Evolutionary conservation across 805 yeast species (phyloP), one percentile per base, ranked within the genome.

Genomic region (Torulaspora delbrueckii): DNA sequence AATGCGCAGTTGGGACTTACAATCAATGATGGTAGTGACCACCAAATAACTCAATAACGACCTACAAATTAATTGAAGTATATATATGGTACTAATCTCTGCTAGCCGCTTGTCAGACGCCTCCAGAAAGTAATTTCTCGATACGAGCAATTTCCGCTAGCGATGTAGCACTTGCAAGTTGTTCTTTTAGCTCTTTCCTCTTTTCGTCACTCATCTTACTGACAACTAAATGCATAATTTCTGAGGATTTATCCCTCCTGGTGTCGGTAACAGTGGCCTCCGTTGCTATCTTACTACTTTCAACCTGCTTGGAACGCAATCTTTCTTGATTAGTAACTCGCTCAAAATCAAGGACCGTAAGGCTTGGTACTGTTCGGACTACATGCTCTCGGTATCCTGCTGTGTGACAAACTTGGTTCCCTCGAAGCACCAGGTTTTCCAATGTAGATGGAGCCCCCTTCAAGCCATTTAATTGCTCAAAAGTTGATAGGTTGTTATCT

Each of bases 71-170:
- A 26, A 12, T 27, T 27, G 13, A 13, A 27, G 13, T 10, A n/a
- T 27, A 27, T 27, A 13, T 8, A 12, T 33, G 42, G 9, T 37
- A 46, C n/a, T 32, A n/a, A 18, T 5, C 18, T 8, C 14, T 16
- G 45, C 36, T 22, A 33, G 23, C 22, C 10, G 13, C 22, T 14
- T 8, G 37, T 45, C 43, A 57, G 24, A 61, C 48, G 18, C 59
- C 62, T 14, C 69, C 67, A 52, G 69, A 53, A 37, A 84, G 66
- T 16, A 77, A 70, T 23, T 65, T 68, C 60, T 87, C 95, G 19
- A 89, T 76, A 41, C 78, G 68, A 47, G 82, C 85, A 5, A 89
- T 85, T 51, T 90, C 96, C 5, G 76, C 85, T 46, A 90, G 60
- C 42, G 81, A 79, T 3, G 79, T 73, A 1, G 96, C 95, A 26